Evolutionary conservation across 345 rosid genomes (phyloP).

Genomic region (Eucalyptus urophylla): DNA sequence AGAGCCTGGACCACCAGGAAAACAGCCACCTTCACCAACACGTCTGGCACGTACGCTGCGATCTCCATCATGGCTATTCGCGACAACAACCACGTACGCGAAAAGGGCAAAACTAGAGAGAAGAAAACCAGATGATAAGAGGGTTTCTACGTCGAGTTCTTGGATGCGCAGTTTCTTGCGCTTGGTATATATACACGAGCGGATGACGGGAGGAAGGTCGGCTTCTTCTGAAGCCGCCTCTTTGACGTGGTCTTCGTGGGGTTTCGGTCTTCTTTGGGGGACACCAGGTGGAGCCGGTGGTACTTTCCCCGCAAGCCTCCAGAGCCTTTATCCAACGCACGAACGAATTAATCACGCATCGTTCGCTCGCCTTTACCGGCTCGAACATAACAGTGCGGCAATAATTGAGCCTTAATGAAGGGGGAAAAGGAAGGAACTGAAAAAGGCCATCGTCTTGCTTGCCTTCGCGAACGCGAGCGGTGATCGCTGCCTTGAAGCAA

Average conservation of each 20-base stretch:
- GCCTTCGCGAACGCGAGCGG: background rate
- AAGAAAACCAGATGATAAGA: background rate
- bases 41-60: constrained; percentile 9
- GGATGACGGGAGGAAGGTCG: background rate
- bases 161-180: background rate
- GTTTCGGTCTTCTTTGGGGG: background rate
- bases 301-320: background rate
- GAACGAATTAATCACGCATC: background rate
- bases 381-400: background rate
- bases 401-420: background rate
- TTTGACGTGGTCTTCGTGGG: background rate
- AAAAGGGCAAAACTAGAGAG: background rate
- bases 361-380: background rate
- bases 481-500: background rate
- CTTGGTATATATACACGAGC: background rate
- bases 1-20: constrained; percentile 45
- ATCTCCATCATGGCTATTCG: constrained; percentile 11
- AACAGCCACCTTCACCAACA: constrained; percentile 24
- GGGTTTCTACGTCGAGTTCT: background rate
- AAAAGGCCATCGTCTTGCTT: background rate
- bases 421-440: background rate
- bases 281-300: background rate
- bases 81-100: background rate
- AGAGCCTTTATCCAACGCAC: background rate
- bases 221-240: background rate